These are phyloP conservation scores for Saccharomycopsis javanensis DNA, from an alignment of 805 yeast genomes.

Conservation along the genomic window DNA sequence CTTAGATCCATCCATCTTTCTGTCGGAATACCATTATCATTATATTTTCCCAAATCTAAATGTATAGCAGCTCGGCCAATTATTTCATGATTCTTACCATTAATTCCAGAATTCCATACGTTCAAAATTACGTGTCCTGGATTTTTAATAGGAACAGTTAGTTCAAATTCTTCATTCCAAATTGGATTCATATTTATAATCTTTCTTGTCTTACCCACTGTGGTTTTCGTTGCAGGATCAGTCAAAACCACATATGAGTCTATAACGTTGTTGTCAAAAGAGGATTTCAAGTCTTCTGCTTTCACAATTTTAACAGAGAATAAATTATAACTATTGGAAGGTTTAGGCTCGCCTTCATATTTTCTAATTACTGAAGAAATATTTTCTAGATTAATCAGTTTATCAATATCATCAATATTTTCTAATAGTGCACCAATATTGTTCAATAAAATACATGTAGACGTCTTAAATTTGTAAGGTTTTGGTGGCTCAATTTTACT, in stretches of 20 bases:
- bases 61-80: slow-evolving; percentile 56
- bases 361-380: slow-evolving; percentile 34
- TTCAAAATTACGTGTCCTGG: slow-evolving; percentile 44
- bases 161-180: slow-evolving; percentile 84
- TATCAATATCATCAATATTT: slow-evolving; percentile 44
- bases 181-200: slow-evolving; percentile 56
- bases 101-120: slow-evolving; percentile 51
- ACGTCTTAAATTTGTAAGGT: slow-evolving; percentile 46
- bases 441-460: slow-evolving; percentile 70
- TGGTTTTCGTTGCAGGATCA: slow-evolving; percentile 43
- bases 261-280: slow-evolving; percentile 36
- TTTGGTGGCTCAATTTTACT: slow-evolving; percentile 32
- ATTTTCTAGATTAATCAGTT: slow-evolving; percentile 46
- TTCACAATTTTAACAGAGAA: slow-evolving; percentile 54
- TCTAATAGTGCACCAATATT: slow-evolving; percentile 46
- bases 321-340: slow-evolving; percentile 35
- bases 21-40: slow-evolving; percentile 60
- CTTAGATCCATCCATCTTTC: slow-evolving; percentile 44
- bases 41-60: slow-evolving; percentile 52
- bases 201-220: slow-evolving; percentile 61
- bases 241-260: slow-evolving; percentile 55
- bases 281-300: slow-evolving; percentile 51
- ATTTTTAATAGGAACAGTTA: slow-evolving; percentile 31
- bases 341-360: slow-evolving; percentile 28
- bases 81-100: slow-evolving; percentile 41